Base-by-base conservation (phyloP, 805 yeast genomes). In the Lipomyces sp. region DNA sequence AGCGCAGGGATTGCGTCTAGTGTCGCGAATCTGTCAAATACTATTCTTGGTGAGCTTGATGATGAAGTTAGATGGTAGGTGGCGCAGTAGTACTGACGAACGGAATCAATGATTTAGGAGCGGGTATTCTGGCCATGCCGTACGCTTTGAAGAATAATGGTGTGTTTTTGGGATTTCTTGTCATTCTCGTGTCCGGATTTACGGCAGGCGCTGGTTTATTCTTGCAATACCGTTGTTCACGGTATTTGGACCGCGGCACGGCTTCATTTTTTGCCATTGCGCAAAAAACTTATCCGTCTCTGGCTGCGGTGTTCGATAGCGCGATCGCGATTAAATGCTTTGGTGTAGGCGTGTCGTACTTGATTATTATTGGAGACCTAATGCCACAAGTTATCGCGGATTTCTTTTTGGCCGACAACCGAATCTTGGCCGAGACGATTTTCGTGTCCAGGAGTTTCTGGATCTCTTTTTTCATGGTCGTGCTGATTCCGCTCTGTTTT, bases 271-370 rank as follows among this genome's bases (percentile, higher is more conserved):
- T 88, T 78, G 83, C 86, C 57, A 80, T 89, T 33, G 86, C 92
- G 67, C 82, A 82, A 45, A 79, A 86, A 70, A 89, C 93, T 0
- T 88, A 88, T 72, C 95, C 95, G 1, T 82, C 84, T 29, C 78
- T 89, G 50, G 84, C 88, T 6, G 84, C 89, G 8, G 75, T 89
- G 29, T 90, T 89, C 74, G 95, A 89, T 74, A 74, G 84, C 7
- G 92, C 93, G 51, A 89, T 89, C 67, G 88, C 90, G 57, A 80
- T 89, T 72, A 90, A 89, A 76, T 89, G 94, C 74, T 90, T 87
- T 75, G 95, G 95, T 6, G 94, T 89, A 18, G 88, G 89, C n/a
- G 84, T 90, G 2, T 84, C 89, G 48, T 89, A 90, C 72, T 77
- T 89, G 64, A 90, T 89, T 62, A 85, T 89, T 66, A 86, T 87